A percentile compares a stretch with the other conserved stretches of the same genome.
These are phyloP conservation scores for Isoetes engelmannii DNA, from an alignment of 83 land plant species.

Conservation along the genomic window DNA sequence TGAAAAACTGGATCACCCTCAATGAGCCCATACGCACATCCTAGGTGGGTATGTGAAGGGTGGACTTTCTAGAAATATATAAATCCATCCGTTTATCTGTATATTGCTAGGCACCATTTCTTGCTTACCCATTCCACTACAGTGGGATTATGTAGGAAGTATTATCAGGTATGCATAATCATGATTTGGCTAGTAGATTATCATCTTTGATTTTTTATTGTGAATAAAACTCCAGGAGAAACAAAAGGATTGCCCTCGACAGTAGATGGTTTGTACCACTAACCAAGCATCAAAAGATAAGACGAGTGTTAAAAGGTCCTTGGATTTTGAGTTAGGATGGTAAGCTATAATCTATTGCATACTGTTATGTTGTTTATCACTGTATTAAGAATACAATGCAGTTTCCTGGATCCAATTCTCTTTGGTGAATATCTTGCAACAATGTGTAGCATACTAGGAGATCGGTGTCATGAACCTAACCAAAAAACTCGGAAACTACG, in stretches of 20 bases:
- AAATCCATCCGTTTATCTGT: constrained; percentile 47
- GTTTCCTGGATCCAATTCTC: constrained; percentile 28
- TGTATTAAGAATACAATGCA: not conserved
- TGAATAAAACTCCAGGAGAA: constrained; percentile 14
- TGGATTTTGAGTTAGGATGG: constrained; percentile 26
- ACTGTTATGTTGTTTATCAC: too few relatives aligned
- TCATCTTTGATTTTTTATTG: too few relatives aligned
- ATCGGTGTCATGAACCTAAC: too few relatives aligned
- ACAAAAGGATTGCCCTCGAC: constrained; percentile 25
- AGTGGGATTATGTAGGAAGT: constrained; percentile 40
- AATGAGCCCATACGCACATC: constrained; percentile 34
- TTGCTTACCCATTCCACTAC: constrained; percentile 56
- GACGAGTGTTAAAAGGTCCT: constrained; percentile 21
- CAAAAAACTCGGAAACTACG: too few relatives aligned
- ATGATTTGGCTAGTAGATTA: not conserved
- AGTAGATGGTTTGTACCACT: constrained; percentile 31
- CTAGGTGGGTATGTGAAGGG: too few relatives aligned
- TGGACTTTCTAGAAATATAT: constrained; percentile 9
- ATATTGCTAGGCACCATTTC: constrained; percentile 40
- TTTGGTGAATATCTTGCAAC: constrained; percentile 30
- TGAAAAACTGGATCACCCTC: constrained; percentile 58
- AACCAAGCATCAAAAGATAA: constrained; percentile 17
- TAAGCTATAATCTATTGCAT: constrained; percentile 2
- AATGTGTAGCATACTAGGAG: constrained; percentile 21
- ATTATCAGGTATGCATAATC: constrained; percentile 40